A percentile compares a stretch with the other conserved stretches of the same genome.
Evolutionary conservation across 2,329 filamentous ascomycete genomes (phyloP).

Genomic region (Teratosphaeria viscida): DNA sequence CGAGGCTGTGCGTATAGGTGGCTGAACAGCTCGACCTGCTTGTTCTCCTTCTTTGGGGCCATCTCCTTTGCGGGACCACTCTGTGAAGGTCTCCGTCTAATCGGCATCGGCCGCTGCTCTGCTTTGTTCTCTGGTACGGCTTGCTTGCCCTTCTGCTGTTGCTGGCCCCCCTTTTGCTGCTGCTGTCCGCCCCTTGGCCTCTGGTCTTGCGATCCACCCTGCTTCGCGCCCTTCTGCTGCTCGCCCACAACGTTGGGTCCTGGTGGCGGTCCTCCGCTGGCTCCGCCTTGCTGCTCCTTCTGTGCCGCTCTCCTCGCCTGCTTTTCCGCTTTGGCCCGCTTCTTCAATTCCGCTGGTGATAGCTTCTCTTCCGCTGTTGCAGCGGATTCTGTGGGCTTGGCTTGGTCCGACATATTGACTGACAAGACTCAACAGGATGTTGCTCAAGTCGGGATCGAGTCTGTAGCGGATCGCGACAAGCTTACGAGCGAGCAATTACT

Average conservation of each 20-base stretch:
- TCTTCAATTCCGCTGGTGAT: constrained; percentile 73
- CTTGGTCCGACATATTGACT: constrained; percentile 10
- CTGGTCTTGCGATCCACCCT: constrained; percentile 5
- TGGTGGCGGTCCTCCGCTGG: constrained; percentile 6
- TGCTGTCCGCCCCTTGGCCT: constrained; percentile 12
- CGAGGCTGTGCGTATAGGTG: constrained; percentile 57
- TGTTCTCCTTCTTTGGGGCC: constrained; percentile 39
- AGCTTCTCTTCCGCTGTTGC: constrained; percentile 42
- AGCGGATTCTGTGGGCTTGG: constrained; percentile 4
- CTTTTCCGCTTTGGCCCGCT: constrained; percentile 83
- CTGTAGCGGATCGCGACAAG: background rate
- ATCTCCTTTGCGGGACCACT: constrained; percentile 2
- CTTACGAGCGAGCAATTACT: background rate
- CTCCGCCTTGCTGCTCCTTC: constrained; percentile 19
- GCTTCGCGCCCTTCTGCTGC: constrained; percentile 8
- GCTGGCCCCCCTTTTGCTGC: constrained; percentile 12
- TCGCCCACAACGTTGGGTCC: constrained; percentile 7
- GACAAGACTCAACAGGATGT: background rate
- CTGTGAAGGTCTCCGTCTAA: constrained; percentile 9
- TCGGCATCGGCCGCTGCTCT: constrained; percentile 6
- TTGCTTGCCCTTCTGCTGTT: constrained; percentile 19
- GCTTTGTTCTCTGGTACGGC: constrained; percentile 7
- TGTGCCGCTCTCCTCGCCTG: constrained; percentile 61
- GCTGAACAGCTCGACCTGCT: constrained; percentile 66
- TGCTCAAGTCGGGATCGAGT: background rate